Evolutionary conservation across 352 stramenopile genomes (phyloP).

Genomic region (Aphanomyces cochlioides): DNA sequence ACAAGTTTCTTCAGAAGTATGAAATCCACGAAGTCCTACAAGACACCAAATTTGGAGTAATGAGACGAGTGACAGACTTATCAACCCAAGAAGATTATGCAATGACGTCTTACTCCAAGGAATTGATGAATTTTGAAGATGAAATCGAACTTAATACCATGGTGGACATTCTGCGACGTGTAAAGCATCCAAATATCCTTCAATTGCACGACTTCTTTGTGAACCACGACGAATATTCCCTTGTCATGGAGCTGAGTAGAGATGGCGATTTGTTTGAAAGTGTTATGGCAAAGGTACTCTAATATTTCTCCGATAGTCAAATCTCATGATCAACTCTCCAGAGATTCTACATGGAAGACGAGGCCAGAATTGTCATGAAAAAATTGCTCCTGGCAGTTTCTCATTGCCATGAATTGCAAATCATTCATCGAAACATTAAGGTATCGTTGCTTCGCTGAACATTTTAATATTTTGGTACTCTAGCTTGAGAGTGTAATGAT

Average conservation of each 20-base stretch:
- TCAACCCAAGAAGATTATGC: background rate
- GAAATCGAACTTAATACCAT: conserved; percentile 60
- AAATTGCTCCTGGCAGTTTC: background rate
- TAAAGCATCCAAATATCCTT: conserved; percentile 67
- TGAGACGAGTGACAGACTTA: background rate
- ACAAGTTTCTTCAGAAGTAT: conserved; percentile 2
- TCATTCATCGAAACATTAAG: conserved; percentile 31
- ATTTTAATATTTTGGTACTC: background rate
- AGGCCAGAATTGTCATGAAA: background rate
- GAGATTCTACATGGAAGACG: background rate
- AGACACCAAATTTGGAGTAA: conserved; percentile 8
- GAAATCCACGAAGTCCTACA: conserved; percentile 4
- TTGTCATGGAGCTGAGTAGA: conserved; percentile 84
- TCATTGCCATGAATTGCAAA: conserved; percentile 5
- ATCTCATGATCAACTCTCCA: background rate
- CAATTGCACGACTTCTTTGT: conserved; percentile 37
- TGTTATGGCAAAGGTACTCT: conserved; percentile 76
- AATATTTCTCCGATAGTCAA: background rate
- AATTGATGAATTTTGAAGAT: conserved; percentile 24
- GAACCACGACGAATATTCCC: conserved; percentile 55
- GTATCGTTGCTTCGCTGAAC: background rate
- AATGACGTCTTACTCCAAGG: conserved; percentile 28
- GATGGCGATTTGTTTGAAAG: conserved; percentile 91
- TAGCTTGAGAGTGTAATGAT: conserved; percentile 27
- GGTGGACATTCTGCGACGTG: conserved; percentile 54